Base-by-base conservation (phyloP, 192 early-diverging fungal genomes). In the Neocallimastix lanati region DNA sequence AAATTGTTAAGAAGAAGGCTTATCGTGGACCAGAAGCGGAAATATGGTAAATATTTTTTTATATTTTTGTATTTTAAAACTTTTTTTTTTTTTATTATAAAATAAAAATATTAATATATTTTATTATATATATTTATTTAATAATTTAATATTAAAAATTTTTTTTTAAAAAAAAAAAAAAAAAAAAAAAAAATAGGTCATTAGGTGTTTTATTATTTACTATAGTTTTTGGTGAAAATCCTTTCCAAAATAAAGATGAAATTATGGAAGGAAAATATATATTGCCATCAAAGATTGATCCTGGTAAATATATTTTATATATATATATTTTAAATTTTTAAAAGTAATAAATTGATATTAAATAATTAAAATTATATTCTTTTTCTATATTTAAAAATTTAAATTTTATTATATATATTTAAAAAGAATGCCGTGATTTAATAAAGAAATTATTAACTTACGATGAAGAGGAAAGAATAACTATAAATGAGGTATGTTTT, bases 21-120 rank as follows among this genome's bases (percentile, higher is more conserved):
- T 87, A 88, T 77, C 82, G 88, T 21, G 91, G 90, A 18, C 84
- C 83, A 2, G 85, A 88, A 38, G 85, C 81, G 16, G 91, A 93
- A 79, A 84, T 92, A 27, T 93, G 92, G 92, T 87, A 78, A 76
- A 80, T n/a, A n/a, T n/a, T n/a, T n/a, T n/a, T n/a, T n/a, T n/a
- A n/a, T n/a, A n/a, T n/a, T n/a, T n/a, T n/a, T n/a, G n/a, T n/a
- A n/a, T n/a, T n/a, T n/a, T n/a, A n/a, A n/a, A n/a, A n/a, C n/a
- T n/a, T n/a, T n/a, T n/a, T n/a, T n/a, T n/a, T n/a, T n/a, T n/a
- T n/a, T n/a, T n/a, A n/a, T n/a, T n/a, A n/a, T n/a, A n/a, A n/a
- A n/a, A n/a, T n/a, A n/a, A n/a, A n/a, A n/a, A n/a, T n/a, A n/a
- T n/a, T n/a, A n/a, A n/a, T n/a, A n/a, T n/a, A n/a, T n/a, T n/a